Percentiles rank a stretch among this genome's conserved stretches.
Evolutionary conservation across 2,329 filamentous ascomycete genomes (phyloP).

Genomic region (Emmonsia crescens): DNA sequence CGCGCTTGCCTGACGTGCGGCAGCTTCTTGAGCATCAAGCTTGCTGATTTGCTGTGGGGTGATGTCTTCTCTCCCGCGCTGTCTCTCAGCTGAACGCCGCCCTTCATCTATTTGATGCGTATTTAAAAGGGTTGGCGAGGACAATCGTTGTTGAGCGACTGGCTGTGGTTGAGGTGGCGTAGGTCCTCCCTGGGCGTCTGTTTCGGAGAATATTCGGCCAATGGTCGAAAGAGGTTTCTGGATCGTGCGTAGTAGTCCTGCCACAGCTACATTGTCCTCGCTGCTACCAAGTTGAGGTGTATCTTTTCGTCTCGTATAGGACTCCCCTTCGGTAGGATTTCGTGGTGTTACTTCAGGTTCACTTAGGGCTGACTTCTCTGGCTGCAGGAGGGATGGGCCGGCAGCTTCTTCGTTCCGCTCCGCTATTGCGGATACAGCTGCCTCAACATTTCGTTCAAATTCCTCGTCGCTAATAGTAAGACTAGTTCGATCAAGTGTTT

Average conservation of each 20-base stretch:
- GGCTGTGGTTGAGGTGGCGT: constrained; percentile 28
- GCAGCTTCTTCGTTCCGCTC: constrained; percentile 64
- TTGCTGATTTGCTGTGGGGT: constrained; percentile 27
- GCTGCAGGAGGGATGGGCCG: constrained; percentile 26
- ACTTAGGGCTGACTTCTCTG: constrained; percentile 40
- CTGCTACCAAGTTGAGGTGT: constrained; percentile 34
- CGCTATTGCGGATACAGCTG: constrained; percentile 87
- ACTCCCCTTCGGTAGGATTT: constrained; percentile 50
- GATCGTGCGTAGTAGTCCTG: constrained; percentile 77
- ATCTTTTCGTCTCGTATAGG: constrained; percentile 34
- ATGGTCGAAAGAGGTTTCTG: constrained; percentile 85
- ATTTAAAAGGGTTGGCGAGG: not conserved
- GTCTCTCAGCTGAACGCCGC: constrained; percentile 17
- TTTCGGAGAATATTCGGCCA: constrained; percentile 82
- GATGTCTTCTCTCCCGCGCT: constrained; percentile 17
- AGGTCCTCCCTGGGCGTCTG: constrained; percentile 28
- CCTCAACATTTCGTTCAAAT: constrained; percentile 93
- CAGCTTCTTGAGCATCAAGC: constrained; percentile 71
- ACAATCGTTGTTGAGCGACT: not conserved
- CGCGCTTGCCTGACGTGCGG: constrained; percentile 79
- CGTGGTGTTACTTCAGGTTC: constrained; percentile 49
- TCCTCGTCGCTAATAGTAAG: constrained; percentile 90
- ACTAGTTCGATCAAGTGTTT: constrained; percentile 87
- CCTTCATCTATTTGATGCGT: constrained; percentile 14
- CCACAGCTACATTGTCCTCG: constrained; percentile 71